Evolutionary conservation across 176 grass and related monocot species (phyloP).

Genomic region (Oryza meyeriana): DNA sequence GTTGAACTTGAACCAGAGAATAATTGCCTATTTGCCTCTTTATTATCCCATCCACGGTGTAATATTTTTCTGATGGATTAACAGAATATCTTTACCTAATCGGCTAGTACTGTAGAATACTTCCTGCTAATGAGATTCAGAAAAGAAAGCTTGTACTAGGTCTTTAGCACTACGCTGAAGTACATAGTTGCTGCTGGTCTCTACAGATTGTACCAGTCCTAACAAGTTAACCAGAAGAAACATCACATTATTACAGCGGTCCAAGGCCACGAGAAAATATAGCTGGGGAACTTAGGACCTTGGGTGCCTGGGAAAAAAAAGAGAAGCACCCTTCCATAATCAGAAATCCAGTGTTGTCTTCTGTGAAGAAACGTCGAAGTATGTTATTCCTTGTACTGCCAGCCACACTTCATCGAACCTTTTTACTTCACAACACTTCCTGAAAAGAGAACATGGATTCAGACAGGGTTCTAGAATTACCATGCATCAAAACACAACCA

Average conservation of each 20-base stretch:
- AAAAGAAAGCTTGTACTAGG: not conserved
- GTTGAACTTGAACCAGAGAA: not conserved
- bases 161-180: not conserved
- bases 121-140: not conserved
- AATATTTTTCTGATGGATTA: not conserved
- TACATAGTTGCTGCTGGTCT: not conserved
- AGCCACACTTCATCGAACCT: not conserved
- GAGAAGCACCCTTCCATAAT: conserved; percentile 6
- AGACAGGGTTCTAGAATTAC: not conserved
- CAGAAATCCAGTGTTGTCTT: not conserved
- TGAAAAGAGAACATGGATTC: conserved; percentile 4
- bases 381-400: not conserved
- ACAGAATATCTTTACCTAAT: not conserved
- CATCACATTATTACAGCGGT: conserved; percentile 26
- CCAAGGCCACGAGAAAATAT: not conserved
- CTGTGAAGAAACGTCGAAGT: not conserved
- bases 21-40: not conserved
- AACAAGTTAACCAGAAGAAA: conserved; percentile 1
- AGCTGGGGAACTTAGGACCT: not conserved
- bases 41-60: not conserved
- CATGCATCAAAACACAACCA: not conserved
- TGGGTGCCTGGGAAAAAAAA: not conserved
- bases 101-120: not conserved
- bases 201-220: not conserved
- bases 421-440: conserved; percentile 15